These are phyloP conservation scores for Musa schizocarpa DNA, from an alignment of 176 grass and related monocot species.

Conservation along the genomic window DNA sequence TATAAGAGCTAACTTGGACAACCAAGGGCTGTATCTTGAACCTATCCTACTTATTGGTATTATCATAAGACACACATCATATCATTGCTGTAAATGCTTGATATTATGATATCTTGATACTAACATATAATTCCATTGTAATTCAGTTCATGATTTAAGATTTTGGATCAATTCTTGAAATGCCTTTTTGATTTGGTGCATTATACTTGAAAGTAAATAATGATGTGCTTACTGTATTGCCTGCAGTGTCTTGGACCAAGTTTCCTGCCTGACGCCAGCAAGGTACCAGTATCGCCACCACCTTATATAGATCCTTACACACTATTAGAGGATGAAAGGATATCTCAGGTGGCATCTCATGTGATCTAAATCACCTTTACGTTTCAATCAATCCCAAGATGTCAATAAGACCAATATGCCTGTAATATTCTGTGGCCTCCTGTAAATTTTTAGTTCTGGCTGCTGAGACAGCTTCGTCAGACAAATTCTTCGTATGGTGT, in stretches of 20 bases:
- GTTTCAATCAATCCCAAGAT: neutral
- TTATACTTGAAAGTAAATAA: neutral
- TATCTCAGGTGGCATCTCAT: conserved; percentile 38
- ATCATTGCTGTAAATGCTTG: too few species aligned
- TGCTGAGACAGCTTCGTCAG: neutral
- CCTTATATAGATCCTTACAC: conserved; percentile 73
- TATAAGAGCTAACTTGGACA: too few species aligned
- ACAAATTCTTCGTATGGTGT: neutral
- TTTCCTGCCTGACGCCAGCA: conserved; percentile 70
- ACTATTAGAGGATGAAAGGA: conserved; percentile 76
- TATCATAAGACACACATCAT: too few species aligned
- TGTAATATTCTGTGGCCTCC: too few species aligned
- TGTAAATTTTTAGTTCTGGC: too few species aligned
- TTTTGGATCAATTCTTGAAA: neutral
- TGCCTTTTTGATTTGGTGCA: neutral
- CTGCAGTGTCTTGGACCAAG: conserved; percentile 72
- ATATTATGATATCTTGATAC: neutral
- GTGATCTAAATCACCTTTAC: conserved; percentile 18
- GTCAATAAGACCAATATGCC: neutral
- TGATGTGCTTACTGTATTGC: neutral
- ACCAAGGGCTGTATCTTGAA: too few species aligned
- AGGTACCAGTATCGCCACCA: conserved; percentile 28
- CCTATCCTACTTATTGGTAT: too few species aligned
- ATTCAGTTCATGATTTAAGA: neutral
- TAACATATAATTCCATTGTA: neutral